Conservation (phyloP, 768 basidiomycete species). For the Suillus decipiens region DNA sequence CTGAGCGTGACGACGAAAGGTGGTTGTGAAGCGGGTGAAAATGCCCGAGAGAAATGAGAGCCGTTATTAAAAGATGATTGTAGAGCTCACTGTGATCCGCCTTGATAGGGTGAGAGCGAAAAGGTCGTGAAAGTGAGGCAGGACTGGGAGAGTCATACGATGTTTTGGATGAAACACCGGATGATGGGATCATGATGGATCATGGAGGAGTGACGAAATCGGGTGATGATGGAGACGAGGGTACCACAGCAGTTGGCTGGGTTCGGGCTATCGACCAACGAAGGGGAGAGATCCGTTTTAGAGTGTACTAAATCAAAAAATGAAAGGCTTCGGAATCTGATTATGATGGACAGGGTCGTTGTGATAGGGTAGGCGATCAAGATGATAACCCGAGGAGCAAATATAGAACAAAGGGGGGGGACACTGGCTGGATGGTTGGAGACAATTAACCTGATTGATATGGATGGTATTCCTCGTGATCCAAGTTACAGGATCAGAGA, state of each 20-base stretch:
- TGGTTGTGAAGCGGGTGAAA: slow-evolving; percentile 2
- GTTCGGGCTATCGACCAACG: slow-evolving; percentile 19
- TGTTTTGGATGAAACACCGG: not conserved
- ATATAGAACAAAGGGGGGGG: slow-evolving; percentile 21
- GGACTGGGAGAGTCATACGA: not conserved
- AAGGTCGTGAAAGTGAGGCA: not conserved
- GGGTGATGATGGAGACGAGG: not conserved
- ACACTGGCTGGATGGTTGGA: slow-evolving; percentile 24
- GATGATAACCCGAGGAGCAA: slow-evolving; percentile 28
- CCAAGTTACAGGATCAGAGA: slow-evolving; percentile 1
- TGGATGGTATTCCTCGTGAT: slow-evolving; percentile 12
- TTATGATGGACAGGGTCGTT: slow-evolving; percentile 35
- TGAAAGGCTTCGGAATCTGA: slow-evolving; percentile 30
- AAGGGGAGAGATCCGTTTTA: slow-evolving; percentile 27
- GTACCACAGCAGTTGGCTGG: not conserved
- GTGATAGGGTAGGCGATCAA: slow-evolving; percentile 41
- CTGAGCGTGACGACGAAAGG: slow-evolving; percentile 4
- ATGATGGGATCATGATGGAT: slow-evolving; percentile 3
- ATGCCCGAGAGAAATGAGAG: not conserved
- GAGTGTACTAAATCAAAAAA: slow-evolving; percentile 24
- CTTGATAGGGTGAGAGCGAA: not conserved
- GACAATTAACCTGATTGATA: slow-evolving; percentile 12
- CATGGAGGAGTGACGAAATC: not conserved
- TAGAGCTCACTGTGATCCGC: not conserved
- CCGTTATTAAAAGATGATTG: not conserved